These are phyloP conservation scores for Talaromyces islandicus DNA, from an alignment of 2,329 filamentous ascomycete genomes.

Conservation along the genomic window DNA sequence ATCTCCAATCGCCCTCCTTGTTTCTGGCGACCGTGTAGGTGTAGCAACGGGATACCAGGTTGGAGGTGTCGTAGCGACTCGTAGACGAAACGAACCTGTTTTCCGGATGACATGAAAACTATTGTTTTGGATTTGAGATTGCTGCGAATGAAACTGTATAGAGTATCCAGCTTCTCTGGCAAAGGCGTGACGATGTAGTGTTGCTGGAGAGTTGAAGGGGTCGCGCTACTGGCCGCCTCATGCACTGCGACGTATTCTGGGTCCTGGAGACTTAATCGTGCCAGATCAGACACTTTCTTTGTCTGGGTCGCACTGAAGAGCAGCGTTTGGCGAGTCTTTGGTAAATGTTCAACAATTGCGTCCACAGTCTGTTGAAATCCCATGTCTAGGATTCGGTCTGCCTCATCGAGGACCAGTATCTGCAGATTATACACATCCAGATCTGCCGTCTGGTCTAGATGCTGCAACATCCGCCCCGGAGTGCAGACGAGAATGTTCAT, in stretches of 20 bases:
- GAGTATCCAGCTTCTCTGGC: conserved; percentile 79
- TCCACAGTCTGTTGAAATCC: conserved; percentile 88
- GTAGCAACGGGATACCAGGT: conserved; percentile 85
- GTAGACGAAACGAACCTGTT: conserved; percentile 94
- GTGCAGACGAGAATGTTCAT: conserved; percentile 99
- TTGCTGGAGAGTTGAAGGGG: conserved; percentile 78
- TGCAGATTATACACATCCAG: conserved; percentile 88
- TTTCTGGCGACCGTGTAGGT: conserved; percentile 91
- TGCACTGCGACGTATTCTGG: conserved; percentile 96
- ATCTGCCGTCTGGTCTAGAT: conserved; percentile 86
- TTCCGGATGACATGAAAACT: conserved; percentile 90
- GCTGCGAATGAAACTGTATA: conserved; percentile 87
- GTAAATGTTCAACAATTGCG: conserved; percentile 86
- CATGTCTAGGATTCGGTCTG: conserved; percentile 96
- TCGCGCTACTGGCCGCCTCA: conserved; percentile 71
- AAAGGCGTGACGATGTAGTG: conserved; percentile 85
- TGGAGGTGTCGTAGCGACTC: conserved; percentile 90
- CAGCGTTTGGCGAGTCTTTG: conserved; percentile 78
- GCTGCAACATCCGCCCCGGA: conserved; percentile 89
- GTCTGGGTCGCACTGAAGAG: conserved; percentile 96
- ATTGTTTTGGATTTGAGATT: conserved; percentile 93
- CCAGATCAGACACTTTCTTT: conserved; percentile 86
- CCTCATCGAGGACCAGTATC: conserved; percentile 90
- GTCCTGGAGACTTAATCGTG: conserved; percentile 77
- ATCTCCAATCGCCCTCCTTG: conserved; percentile 84